A percentile compares a stretch with the other conserved stretches of the same genome.
phyloP scores from a whole-genome alignment of 306 rosid species.

The Cucumis melo region DNA sequence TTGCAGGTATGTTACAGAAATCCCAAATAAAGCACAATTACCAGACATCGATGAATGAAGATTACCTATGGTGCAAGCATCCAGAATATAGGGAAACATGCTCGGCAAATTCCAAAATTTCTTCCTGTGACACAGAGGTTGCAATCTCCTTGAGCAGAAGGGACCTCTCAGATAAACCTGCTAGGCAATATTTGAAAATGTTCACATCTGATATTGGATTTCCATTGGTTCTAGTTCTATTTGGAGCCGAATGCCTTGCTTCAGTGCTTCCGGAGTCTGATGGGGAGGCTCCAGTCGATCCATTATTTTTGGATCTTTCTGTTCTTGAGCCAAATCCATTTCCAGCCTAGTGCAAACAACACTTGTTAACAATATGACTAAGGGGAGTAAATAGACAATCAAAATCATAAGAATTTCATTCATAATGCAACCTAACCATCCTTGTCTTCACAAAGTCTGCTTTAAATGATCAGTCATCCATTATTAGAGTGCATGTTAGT shows the following conservation, averaged over 20 bases:
- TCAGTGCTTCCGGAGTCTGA: slow-evolving; percentile 58
- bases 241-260: slow-evolving; percentile 35
- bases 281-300: slow-evolving; percentile 40
- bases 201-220: slow-evolving; percentile 57
- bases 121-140: slow-evolving; percentile 37
- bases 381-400: neutral
- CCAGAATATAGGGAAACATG: slow-evolving; percentile 73
- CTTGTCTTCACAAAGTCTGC: neutral
- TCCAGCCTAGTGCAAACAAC: slow-evolving; percentile 33
- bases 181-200: slow-evolving; percentile 75
- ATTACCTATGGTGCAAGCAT: slow-evolving; percentile 76
- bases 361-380: neutral
- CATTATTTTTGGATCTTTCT: slow-evolving; percentile 28
- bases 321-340: slow-evolving; percentile 29
- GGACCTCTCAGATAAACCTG: slow-evolving; percentile 61
- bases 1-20: neutral
- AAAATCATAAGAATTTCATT: neutral
- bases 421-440: neutral
- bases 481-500: neutral
- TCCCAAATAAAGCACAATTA: neutral
- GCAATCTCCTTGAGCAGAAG: slow-evolving; percentile 86
- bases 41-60: neutral
- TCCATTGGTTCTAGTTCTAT: slow-evolving; percentile 28
- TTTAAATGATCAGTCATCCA: neutral
- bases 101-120: slow-evolving; percentile 49